A percentile compares a stretch with the other conserved stretches of the same genome.
Conservation (phyloP, 306 rosid species). For the Ceratonia siliqua region DNA sequence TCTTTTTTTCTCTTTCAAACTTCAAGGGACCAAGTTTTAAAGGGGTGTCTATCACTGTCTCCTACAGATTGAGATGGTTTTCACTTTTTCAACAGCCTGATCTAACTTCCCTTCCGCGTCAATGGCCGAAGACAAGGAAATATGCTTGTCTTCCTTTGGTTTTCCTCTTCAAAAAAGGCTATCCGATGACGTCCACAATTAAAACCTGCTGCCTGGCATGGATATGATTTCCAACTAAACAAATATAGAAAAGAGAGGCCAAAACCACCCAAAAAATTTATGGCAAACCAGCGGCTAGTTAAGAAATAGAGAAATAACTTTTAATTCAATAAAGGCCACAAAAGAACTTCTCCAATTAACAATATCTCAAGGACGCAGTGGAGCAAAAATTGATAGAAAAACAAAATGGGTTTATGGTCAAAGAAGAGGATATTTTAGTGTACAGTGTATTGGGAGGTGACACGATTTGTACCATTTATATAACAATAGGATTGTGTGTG, state of each 20-base stretch:
- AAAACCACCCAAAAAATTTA: constrained; percentile 24
- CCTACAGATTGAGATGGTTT: constrained; percentile 52
- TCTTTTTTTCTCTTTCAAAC: constrained; percentile 36
- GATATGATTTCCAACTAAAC: constrained; percentile 15
- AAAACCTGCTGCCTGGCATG: not conserved
- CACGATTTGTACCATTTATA: constrained; percentile 37
- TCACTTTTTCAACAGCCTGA: constrained; percentile 45
- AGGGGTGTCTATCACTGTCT: constrained; percentile 68
- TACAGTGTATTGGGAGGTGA: constrained; percentile 39
- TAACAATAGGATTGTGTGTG: constrained; percentile 41
- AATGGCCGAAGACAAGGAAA: constrained; percentile 40
- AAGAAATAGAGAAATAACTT: constrained; percentile 33
- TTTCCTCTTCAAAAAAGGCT: constrained; percentile 37
- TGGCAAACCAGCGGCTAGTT: constrained; percentile 37
- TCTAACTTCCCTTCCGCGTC: constrained; percentile 35
- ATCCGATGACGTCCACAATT: constrained; percentile 16
- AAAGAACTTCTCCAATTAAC: constrained; percentile 28
- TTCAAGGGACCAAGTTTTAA: constrained; percentile 53
- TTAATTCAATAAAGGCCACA: constrained; percentile 40
- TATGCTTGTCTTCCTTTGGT: constrained; percentile 39
- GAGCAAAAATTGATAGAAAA: not conserved
- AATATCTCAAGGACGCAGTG: constrained; percentile 25
- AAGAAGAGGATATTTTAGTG: constrained; percentile 31
- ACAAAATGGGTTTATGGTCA: constrained; percentile 6
- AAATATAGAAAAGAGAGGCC: constrained; percentile 13